A percentile compares a stretch with the other conserved stretches of the same genome.
Conservation (phyloP, 176 grass and related monocot species). For the Aegilops speltoides region DNA sequence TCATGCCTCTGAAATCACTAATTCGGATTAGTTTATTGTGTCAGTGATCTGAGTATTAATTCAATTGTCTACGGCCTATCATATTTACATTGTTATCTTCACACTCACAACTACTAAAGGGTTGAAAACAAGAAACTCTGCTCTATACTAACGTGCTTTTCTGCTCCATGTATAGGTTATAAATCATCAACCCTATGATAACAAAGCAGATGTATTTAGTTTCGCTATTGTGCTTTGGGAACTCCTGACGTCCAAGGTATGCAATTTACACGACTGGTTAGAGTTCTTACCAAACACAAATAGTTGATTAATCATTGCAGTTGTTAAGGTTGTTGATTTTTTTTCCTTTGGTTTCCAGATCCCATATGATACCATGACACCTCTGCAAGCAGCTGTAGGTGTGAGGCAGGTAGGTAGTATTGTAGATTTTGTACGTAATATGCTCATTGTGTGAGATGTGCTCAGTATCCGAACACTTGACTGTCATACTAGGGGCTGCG, state of each 20-base stretch:
- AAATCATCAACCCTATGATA: constrained; percentile 94
- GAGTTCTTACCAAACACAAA: neutral
- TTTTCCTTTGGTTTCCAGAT: constrained; percentile 47
- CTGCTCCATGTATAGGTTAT: constrained; percentile 66
- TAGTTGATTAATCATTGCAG: neutral
- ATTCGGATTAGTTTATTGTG: neutral
- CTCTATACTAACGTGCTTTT: constrained; percentile 20
- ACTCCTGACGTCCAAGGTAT: constrained; percentile 87
- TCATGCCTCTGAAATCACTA: neutral
- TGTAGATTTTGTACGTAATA: neutral
- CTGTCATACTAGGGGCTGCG: constrained; percentile 68
- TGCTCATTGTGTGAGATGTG: neutral
- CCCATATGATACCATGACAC: constrained; percentile 95
- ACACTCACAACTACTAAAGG: constrained; percentile 5
- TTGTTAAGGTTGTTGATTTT: constrained; percentile 20
- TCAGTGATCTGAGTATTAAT: constrained; percentile 6
- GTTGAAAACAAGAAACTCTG: neutral
- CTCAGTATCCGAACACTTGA: constrained; percentile 16
- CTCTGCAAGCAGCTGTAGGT: constrained; percentile 92
- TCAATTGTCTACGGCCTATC: neutral
- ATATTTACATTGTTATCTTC: constrained; percentile 6
- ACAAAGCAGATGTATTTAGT: constrained; percentile 96
- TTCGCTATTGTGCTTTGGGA: constrained; percentile 99
- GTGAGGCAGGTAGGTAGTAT: constrained; percentile 74
- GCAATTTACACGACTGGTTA: neutral